Evolutionary conservation across 2,329 filamentous ascomycete genomes (phyloP).

Genomic region (Endoconidiophora laricicola): DNA sequence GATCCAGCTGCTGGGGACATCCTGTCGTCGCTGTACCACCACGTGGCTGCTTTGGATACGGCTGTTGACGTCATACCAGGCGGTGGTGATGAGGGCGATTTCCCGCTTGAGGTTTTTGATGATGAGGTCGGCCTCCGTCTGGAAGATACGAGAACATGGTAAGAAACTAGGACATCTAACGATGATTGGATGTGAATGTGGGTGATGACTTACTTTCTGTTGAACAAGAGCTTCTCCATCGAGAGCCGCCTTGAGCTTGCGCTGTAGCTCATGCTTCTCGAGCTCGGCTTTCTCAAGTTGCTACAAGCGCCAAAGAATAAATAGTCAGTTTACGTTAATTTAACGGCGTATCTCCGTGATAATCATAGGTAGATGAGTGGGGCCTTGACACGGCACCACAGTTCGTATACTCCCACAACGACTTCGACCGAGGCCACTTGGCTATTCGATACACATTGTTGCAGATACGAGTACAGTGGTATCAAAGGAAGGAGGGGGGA

Average conservation of each 20-base stretch:
- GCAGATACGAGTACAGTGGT: background rate
- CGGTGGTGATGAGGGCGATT: slow-evolving; percentile 62
- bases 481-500: background rate
- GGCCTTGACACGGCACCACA: background rate
- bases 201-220: slow-evolving; percentile 32
- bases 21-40: slow-evolving; percentile 55
- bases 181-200: no score
- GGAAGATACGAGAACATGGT: slow-evolving; percentile 1
- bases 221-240: slow-evolving; percentile 31
- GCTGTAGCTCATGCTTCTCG: slow-evolving; percentile 38
- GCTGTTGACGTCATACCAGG: slow-evolving; percentile 70
- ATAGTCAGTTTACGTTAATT: slow-evolving; percentile 12
- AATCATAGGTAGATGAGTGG: background rate
- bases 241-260: slow-evolving; percentile 35
- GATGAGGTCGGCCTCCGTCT: slow-evolving; percentile 36
- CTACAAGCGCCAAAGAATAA: slow-evolving; percentile 20
- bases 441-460: background rate
- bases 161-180: no score
- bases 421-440: background rate
- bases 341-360: no score
- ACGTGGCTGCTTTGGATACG: slow-evolving; percentile 72
- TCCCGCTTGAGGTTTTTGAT: slow-evolving; percentile 60
- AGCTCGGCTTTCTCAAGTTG: slow-evolving; percentile 42
- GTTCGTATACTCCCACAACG: background rate
- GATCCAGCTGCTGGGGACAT: slow-evolving; percentile 66